phyloP scores from a whole-genome alignment of 129 eudicot genomes.

The Mikania micrantha region DNA sequence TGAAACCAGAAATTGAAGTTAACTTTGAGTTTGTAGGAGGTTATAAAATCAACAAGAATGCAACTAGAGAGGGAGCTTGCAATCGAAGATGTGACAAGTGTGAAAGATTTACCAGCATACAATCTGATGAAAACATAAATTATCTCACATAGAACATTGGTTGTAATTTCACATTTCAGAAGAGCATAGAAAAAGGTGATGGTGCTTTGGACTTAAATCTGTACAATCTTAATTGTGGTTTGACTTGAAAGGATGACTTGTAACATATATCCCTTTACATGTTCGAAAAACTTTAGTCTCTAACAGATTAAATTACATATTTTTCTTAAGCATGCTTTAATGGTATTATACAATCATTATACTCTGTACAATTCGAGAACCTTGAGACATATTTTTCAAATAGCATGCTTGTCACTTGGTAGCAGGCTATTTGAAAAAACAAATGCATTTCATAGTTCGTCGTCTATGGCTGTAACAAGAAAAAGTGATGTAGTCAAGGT shows the following conservation, averaged over 20 bases:
- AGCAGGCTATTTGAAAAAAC: too few species aligned
- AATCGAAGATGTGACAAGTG: slow-evolving; percentile 59
- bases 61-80: slow-evolving; percentile 89
- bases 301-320: too few species aligned
- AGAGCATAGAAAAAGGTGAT: slow-evolving; percentile 9
- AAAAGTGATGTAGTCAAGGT: too few species aligned
- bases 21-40: slow-evolving; percentile 53
- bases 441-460: too few species aligned
- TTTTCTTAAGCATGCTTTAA: too few species aligned
- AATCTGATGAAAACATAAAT: slow-evolving; percentile 34
- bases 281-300: too few species aligned
- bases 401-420: too few species aligned
- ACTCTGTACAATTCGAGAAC: too few species aligned
- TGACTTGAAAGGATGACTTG: slow-evolving; percentile 9
- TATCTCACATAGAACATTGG: background rate
- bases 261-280: background rate
- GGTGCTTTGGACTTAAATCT: slow-evolving; percentile 5
- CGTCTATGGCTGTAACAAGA: too few species aligned
- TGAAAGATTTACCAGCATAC: slow-evolving; percentile 87
- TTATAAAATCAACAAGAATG: slow-evolving; percentile 74
- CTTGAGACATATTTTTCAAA: too few species aligned
- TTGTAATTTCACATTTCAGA: slow-evolving; percentile 1
- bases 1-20: too few species aligned
- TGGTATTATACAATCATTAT: too few species aligned
- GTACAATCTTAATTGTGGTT: slow-evolving; percentile 17